phyloP scores from a whole-genome alignment of 2,329 filamentous ascomycete genomes.

The Beauveria medogensis region DNA sequence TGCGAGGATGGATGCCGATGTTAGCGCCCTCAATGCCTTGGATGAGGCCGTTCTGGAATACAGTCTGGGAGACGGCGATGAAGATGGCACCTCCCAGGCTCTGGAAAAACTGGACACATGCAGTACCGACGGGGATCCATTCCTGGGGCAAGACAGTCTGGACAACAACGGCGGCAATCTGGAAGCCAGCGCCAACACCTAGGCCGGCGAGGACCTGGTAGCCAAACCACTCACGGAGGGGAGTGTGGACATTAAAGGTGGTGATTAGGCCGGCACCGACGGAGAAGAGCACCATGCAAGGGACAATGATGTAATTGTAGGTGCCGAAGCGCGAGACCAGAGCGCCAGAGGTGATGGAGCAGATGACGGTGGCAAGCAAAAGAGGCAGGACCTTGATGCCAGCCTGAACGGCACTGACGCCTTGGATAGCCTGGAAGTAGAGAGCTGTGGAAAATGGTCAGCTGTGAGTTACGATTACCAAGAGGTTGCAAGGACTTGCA shows the following conservation, averaged over 20 bases:
- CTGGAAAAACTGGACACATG: constrained; percentile 36
- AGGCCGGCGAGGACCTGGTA: constrained; percentile 35
- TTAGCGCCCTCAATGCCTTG: constrained; percentile 37
- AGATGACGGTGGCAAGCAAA: constrained; percentile 10
- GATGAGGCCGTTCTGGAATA: constrained; percentile 58
- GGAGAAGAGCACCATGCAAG: constrained; percentile 21
- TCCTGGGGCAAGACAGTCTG: constrained; percentile 32
- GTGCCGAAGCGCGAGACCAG: constrained; percentile 28
- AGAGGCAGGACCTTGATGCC: constrained; percentile 16
- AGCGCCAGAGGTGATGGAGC: constrained; percentile 17
- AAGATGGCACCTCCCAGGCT: constrained; percentile 38
- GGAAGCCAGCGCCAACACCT: constrained; percentile 33
- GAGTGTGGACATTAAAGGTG: constrained; percentile 27
- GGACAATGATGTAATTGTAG: constrained; percentile 32
- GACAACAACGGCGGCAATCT: constrained; percentile 33
- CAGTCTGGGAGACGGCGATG: constrained; percentile 51
- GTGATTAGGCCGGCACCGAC: constrained; percentile 31
- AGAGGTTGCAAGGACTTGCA: background rate
- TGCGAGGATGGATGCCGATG: constrained; percentile 34
- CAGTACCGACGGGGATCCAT: constrained; percentile 36
- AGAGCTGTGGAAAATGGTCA: constrained; percentile 30
- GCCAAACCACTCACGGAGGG: constrained; percentile 31
- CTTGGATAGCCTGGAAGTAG: constrained; percentile 33
- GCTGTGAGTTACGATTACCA: constrained; percentile 48
- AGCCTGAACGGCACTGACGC: constrained; percentile 24